Percentiles rank a stretch among this genome's conserved stretches.
phyloP scores from a whole-genome alignment of 305 asterid genomes.

The Petunia hybrid region DNA sequence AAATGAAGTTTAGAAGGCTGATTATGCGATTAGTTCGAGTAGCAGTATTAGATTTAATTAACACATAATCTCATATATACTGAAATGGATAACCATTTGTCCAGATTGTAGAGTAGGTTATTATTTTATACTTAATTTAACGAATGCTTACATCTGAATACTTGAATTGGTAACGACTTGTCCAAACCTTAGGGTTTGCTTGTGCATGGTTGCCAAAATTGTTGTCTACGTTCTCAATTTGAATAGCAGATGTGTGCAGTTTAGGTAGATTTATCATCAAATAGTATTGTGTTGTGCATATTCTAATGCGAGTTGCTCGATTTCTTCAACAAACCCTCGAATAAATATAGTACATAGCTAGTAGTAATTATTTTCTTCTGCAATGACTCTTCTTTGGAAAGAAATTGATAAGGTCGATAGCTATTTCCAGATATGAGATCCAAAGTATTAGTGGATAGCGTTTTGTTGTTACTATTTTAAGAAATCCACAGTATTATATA shows the following conservation, averaged over 20 bases:
- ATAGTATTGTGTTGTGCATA: background rate
- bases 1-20: conserved; percentile 3
- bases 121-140: background rate
- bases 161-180: conserved; percentile 21
- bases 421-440: background rate
- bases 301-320: background rate
- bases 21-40: conserved; percentile 1
- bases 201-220: conserved; percentile 14
- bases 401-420: conserved; percentile 7
- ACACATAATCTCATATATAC: conserved; percentile 9
- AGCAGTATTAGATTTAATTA: background rate
- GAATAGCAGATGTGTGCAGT: background rate
- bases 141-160: conserved; percentile 15
- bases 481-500: background rate
- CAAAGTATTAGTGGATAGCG: background rate
- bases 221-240: background rate
- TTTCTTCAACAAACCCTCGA: conserved; percentile 18
- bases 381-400: background rate
- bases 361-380: background rate
- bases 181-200: background rate
- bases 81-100: conserved; percentile 8
- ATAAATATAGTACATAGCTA: background rate
- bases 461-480: background rate
- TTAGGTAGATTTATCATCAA: background rate
- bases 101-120: background rate